phyloP scores from a whole-genome alignment of 2,329 filamentous ascomycete species.

The Alternaria rosae region DNA sequence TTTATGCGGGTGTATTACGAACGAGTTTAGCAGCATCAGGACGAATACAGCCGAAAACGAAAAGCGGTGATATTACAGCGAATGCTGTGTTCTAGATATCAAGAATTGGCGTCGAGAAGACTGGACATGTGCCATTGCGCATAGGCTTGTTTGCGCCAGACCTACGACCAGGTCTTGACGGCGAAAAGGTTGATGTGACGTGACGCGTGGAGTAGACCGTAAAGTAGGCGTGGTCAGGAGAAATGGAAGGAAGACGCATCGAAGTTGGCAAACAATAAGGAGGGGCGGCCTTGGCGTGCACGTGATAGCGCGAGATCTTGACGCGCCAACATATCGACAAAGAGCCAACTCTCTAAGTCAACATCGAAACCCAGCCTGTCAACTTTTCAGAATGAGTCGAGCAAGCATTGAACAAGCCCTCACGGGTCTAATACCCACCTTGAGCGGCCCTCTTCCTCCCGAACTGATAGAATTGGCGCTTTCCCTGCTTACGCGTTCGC shows the following conservation, averaged over 20 bases:
- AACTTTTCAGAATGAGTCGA: constrained; percentile 22
- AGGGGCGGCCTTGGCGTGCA: constrained; percentile 6
- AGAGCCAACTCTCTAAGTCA: background rate
- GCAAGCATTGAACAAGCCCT: constrained; percentile 43
- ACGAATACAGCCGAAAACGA: background rate
- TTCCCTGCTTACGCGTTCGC: constrained; percentile 46
- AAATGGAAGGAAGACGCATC: background rate
- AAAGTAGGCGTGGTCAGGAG: background rate
- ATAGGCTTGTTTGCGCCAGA: background rate
- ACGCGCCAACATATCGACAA: background rate
- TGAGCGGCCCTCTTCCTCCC: constrained; percentile 42
- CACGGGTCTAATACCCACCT: constrained; percentile 53
- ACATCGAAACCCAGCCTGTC: background rate
- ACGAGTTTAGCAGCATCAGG: background rate
- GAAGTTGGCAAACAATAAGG: background rate
- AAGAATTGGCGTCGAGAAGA: background rate
- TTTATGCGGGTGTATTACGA: constrained; percentile 4
- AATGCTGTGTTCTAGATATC: background rate
- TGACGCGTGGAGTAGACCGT: background rate
- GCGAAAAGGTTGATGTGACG: background rate
- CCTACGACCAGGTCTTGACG: background rate
- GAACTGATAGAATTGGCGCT: constrained; percentile 44
- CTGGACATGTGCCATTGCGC: background rate
- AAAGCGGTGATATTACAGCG: background rate
- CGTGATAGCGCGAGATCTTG: constrained; percentile 17